Evolutionary conservation across 108 stramenopile species (phyloP).

Genomic region (Schizochytrium sp.): DNA sequence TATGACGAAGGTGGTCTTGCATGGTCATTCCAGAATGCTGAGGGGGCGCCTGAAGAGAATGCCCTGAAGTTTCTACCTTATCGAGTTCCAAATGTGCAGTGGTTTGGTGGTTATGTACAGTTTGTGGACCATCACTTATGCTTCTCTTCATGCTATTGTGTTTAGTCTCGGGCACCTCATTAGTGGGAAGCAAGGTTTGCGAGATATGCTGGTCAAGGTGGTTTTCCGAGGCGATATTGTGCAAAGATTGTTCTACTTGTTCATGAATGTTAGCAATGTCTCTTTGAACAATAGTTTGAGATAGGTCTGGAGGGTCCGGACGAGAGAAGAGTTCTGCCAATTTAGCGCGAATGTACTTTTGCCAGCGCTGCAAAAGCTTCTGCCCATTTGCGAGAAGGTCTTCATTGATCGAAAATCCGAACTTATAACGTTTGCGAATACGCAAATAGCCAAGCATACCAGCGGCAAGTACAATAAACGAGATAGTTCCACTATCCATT

Average conservation of each 20-base stretch:
- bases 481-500: slow-evolving; percentile 27
- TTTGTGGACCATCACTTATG: too few relatives aligned
- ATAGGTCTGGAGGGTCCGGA: background rate
- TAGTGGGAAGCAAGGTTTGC: background rate
- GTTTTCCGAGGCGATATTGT: background rate
- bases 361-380: background rate
- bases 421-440: background rate
- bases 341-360: background rate
- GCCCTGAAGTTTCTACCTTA: too few relatives aligned
- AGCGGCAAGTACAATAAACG: background rate
- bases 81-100: too few relatives aligned
- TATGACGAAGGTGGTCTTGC: background rate
- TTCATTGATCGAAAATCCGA: background rate
- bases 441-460: slow-evolving; percentile 33
- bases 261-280: background rate
- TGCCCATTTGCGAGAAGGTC: background rate
- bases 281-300: background rate
- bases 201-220: background rate
- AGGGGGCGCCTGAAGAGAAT: background rate
- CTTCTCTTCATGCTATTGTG: too few relatives aligned
- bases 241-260: background rate
- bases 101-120: too few relatives aligned
- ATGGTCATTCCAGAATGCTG: background rate
- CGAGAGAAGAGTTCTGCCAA: background rate
- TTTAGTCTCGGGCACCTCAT: background rate